Evolutionary conservation across 2,329 filamentous ascomycete genomes (phyloP), one percentile per base, ranked within the genome.

Genomic region (Cladosporium velox): DNA sequence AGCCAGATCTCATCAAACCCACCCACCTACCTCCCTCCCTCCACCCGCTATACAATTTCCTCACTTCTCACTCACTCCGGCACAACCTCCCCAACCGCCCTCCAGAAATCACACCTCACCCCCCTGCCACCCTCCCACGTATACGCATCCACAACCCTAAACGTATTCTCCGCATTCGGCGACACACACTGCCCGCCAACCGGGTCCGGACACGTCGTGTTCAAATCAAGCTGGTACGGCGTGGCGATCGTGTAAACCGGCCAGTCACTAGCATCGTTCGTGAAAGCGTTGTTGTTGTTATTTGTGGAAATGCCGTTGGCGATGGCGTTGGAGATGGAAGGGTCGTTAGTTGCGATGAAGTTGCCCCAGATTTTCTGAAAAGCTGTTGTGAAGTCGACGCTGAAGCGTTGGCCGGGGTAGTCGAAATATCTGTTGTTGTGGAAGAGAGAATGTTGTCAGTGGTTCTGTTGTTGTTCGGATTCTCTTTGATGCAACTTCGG

Each of bases 81-180:
- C 41, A 47, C 41, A 47, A 47, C 41, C 41, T 47, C 41, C 10
- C 41, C 41, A 11, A 47, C 41, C 2, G 69, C 69, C 55, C 73
- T 71, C 83, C 82, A 84, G 55, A 84, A 79, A 30, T 80, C 78
- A 68, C 83, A 85, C 63, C 83, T 74, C 38, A 69, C 67, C 0
- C 83, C 83, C 24, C 83, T 74, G 0, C 80, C 81, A 1, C 77
- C 82, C 65, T 85, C 83, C 83, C 83, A 85, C 2, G 72, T 73
- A 65, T 76, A 79, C 1, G 78, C 82, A 70, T 83, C 74, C 6
- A 78, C 79, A 32, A 84, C 59, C 0, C 70, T 73, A 66, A 85
- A 77, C 3, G 74, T 68, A 63, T 83, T 82, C 10, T 74, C 71
- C 18, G 79, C 72, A 3, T 35, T 35, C 18, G 55, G 32, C 28